Base-by-base conservation (phyloP, 2,329 filamentous ascomycete species). In the Fusarium poae region DNA sequence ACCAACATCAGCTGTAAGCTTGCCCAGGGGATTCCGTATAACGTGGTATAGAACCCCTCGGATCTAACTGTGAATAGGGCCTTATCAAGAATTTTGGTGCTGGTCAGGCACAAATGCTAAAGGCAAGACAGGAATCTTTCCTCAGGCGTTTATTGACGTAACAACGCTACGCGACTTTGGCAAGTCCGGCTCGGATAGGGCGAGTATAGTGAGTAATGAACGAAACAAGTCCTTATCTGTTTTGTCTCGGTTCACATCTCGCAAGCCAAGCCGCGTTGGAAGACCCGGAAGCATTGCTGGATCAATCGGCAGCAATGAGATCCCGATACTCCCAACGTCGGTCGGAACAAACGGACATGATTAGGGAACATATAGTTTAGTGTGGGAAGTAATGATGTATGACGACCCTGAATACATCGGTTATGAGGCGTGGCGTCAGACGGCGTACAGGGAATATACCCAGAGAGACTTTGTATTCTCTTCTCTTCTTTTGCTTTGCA, bases 1-100 rank as follows among this genome's bases (percentile, higher is more conserved):
- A 88, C 84, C 67, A 92, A 90, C 78, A 92, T 87, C 25, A 80
- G 79, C 53, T 87, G 85, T 85, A 73, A 80, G 84, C 82, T 34
- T 9, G 25, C 23, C 29, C 12, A 21, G 6, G 12, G 34, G 7
- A 34, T 27, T n/a, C 18, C 7, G 39, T 32, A 16, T 25, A 18
- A 30, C 18, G 18, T 40, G n/a, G 16, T 34, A n/a, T 18, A 35
- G 30, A 25, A 18, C 13, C 8, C 13, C 20, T 25, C 15, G 49
- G 15, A 40, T 25, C 67, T 74, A 30, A 73, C 57, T 45, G 20
- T n/a, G 18, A 37, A 18, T 27, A 84, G 83, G 81, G 80, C 68
- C 79, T 4, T 79, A 83, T 58, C 76, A 79, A 23, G 82, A 83
- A 15, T 83, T 85, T 62, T 88, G 85, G 85, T 88, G 85, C 74